Percentiles rank a stretch among this genome's conserved stretches.
Conservation (phyloP, 352 stramenopile genomes). For the Globisporangium apiculatum region DNA sequence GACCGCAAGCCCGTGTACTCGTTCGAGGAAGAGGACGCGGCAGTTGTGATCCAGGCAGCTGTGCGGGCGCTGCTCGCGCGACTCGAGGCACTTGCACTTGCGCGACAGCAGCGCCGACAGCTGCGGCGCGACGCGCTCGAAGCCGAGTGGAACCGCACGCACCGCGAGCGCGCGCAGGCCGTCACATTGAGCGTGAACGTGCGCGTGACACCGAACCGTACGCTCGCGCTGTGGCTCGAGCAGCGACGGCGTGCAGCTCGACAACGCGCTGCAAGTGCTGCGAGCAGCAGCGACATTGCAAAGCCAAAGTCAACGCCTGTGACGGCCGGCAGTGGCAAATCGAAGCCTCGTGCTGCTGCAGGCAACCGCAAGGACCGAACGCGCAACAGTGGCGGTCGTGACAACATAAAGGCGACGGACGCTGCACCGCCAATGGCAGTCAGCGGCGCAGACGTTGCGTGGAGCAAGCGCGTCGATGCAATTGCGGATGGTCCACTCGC, state of each 20-base stretch:
- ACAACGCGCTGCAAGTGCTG: neutral
- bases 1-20: constrained; percentile 51
- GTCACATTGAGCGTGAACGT: constrained; percentile 32
- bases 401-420: neutral
- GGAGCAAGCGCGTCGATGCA: constrained; percentile 9
- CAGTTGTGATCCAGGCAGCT: constrained; percentile 33
- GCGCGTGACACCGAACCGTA: constrained; percentile 8
- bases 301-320: neutral
- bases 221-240: constrained; percentile 21
- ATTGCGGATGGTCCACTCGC: constrained; percentile 15
- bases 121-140: constrained; percentile 24
- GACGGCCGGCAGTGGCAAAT: neutral
- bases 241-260: neutral
- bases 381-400: too few relatives aligned
- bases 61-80: constrained; percentile 37
- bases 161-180: constrained; percentile 33
- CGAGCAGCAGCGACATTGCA: neutral
- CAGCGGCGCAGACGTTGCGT: constrained; percentile 2
- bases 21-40: constrained; percentile 49
- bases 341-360: neutral
- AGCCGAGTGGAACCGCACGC: constrained; percentile 27
- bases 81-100: constrained; percentile 15
- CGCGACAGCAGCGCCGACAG: constrained; percentile 24
- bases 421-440: neutral
- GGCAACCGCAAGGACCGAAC: neutral